Conservation (phyloP, 371 early-diverging fungal genomes). For the Circinella umbellata region DNA sequence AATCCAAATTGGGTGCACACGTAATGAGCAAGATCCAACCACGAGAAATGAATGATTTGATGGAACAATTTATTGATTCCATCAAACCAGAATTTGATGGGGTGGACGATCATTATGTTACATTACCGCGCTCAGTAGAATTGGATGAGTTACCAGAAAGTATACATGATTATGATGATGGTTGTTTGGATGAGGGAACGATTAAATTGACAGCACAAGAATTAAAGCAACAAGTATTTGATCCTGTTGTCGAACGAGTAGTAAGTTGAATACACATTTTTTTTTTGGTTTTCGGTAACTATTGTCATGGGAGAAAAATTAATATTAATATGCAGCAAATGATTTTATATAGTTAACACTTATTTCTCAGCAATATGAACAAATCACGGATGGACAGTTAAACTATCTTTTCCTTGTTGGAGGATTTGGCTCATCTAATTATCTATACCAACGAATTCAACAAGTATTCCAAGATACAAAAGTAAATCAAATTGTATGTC, state of each 20-base stretch:
- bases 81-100: conserved; percentile 65
- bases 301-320: no score
- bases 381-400: conserved; percentile 30
- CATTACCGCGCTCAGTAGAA: conserved; percentile 48
- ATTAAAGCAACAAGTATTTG: conserved; percentile 58
- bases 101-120: conserved; percentile 55
- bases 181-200: conserved; percentile 52
- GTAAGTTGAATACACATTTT: conserved; percentile 26
- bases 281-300: no score
- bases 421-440: conserved; percentile 55
- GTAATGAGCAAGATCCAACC: conserved; percentile 43
- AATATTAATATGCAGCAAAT: no score
- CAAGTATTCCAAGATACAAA: conserved; percentile 27
- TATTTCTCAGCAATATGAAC: conserved; percentile 35
- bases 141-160: conserved; percentile 35
- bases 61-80: conserved; percentile 60
- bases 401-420: conserved; percentile 49
- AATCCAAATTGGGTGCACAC: conserved; percentile 47
- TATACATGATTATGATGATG: conserved; percentile 30
- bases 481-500: conserved; percentile 42
- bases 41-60: conserved; percentile 49
- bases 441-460: conserved; percentile 43
- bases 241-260: conserved; percentile 57
- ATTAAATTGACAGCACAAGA: conserved; percentile 51
- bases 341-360: conserved; percentile 35